Evolutionary conservation across 2,329 filamentous ascomycete species (phyloP).

Genomic region (Epichloe typhina): DNA sequence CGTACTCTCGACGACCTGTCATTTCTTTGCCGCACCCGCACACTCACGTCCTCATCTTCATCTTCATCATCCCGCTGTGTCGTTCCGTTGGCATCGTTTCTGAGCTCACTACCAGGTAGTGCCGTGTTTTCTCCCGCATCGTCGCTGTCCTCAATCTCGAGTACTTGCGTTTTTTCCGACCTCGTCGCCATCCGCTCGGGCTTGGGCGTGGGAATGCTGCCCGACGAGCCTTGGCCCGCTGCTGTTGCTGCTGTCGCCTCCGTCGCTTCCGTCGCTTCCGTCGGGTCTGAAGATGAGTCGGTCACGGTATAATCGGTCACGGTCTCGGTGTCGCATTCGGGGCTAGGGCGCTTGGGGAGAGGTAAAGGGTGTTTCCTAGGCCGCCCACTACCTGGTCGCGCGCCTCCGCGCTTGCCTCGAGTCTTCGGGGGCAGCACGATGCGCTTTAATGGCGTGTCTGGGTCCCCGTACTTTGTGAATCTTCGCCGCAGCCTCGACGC

Average conservation of each 20-base stretch:
- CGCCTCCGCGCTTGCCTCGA: conserved; percentile 24
- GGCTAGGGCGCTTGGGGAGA: background rate
- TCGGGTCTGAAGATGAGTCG: too few relatives aligned
- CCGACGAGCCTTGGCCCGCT: background rate
- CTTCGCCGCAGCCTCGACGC: conserved; percentile 16
- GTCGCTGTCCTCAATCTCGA: conserved; percentile 18
- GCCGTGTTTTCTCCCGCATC: conserved; percentile 6
- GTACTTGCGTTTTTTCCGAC: conserved; percentile 4
- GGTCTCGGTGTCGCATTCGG: too few relatives aligned
- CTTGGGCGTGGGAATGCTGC: background rate
- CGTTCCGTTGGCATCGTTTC: background rate
- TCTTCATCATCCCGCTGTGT: conserved; percentile 5
- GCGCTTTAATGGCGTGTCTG: conserved; percentile 8
- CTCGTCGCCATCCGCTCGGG: background rate
- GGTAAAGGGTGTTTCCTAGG: conserved; percentile 25
- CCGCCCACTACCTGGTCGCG: conserved; percentile 24
- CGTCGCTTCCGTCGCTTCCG: too few relatives aligned
- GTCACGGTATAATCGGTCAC: too few relatives aligned
- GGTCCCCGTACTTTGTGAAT: conserved; percentile 6
- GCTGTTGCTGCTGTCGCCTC: background rate
- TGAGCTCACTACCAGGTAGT: background rate
- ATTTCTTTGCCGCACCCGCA: conserved; percentile 15
- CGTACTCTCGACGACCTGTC: conserved; percentile 18
- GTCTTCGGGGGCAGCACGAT: conserved; percentile 21
- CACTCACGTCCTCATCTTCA: conserved; percentile 18